Conservation (phyloP, 257 asterid genomes). For the Nicotiana undulata region DNA sequence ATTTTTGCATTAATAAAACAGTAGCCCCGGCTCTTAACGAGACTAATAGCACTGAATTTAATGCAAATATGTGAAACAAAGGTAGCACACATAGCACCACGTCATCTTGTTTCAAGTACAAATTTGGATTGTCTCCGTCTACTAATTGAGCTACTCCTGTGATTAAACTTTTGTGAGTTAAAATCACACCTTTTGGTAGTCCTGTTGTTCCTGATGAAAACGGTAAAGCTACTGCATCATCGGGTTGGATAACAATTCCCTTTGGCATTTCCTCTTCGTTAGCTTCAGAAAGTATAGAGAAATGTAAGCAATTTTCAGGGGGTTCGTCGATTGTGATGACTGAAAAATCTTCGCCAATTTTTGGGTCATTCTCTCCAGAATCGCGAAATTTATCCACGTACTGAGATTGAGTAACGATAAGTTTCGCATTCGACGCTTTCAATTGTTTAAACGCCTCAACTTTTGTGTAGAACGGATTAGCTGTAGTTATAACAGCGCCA, state of each 20-base stretch:
- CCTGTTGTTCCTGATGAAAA: constrained; percentile 85
- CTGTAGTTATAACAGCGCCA: constrained; percentile 60
- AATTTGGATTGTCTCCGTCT: constrained; percentile 76
- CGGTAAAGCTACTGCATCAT: constrained; percentile 70
- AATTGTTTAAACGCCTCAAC: constrained; percentile 68
- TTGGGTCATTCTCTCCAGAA: constrained; percentile 21
- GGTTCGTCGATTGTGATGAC: constrained; percentile 49
- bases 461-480: constrained; percentile 56
- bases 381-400: constrained; percentile 67
- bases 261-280: constrained; percentile 29
- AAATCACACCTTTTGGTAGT: constrained; percentile 64
- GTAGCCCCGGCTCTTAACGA: constrained; percentile 62
- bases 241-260: constrained; percentile 27
- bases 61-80: constrained; percentile 57
- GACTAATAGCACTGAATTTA: constrained; percentile 57
- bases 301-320: constrained; percentile 53
- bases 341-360: constrained; percentile 35
- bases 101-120: constrained; percentile 42
- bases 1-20: constrained; percentile 59
- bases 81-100: constrained; percentile 71
- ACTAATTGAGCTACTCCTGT: constrained; percentile 76
- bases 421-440: constrained; percentile 36
- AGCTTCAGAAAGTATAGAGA: constrained; percentile 38
- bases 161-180: constrained; percentile 67
- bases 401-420: constrained; percentile 56